Conservation (phyloP, 257 asterid species). For the Solanum appendiculatum region DNA sequence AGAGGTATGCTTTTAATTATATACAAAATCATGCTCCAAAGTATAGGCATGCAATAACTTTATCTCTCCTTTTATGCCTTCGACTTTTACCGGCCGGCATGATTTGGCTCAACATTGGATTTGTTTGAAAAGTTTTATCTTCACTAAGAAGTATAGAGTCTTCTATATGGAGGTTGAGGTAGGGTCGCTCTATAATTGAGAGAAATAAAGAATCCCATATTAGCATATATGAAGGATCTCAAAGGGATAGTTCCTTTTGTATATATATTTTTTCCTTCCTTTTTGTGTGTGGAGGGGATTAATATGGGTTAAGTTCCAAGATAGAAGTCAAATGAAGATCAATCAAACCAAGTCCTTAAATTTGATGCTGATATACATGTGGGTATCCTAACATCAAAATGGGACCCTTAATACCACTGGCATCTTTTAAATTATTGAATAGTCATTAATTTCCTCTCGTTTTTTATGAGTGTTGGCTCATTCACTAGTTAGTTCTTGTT, state of each 20-base stretch:
- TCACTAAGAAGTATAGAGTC: too few species aligned
- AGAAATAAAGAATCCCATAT: not conserved
- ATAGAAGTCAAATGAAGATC: not conserved
- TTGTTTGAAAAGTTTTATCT: not conserved
- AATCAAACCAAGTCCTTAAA: not conserved
- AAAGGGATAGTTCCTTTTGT: not conserved
- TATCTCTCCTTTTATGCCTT: too few species aligned
- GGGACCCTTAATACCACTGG: not conserved
- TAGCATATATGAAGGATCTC: not conserved
- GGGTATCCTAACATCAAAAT: not conserved
- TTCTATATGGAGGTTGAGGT: not conserved
- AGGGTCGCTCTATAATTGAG: not conserved
- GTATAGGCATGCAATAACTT: not conserved
- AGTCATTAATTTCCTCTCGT: not conserved
- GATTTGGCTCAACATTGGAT: too few species aligned
- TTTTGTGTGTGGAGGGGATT: not conserved
- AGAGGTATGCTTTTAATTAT: too few species aligned
- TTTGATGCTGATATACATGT: not conserved
- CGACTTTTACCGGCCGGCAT: accelerated
- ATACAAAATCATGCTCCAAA: not conserved
- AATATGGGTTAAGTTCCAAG: not conserved
- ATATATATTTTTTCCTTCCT: not conserved
- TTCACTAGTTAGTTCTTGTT: not conserved
- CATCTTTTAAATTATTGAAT: not conserved
- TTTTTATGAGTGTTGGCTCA: not conserved